phyloP scores from a whole-genome alignment of 306 rosid genomes.

The Urtica urens region DNA sequence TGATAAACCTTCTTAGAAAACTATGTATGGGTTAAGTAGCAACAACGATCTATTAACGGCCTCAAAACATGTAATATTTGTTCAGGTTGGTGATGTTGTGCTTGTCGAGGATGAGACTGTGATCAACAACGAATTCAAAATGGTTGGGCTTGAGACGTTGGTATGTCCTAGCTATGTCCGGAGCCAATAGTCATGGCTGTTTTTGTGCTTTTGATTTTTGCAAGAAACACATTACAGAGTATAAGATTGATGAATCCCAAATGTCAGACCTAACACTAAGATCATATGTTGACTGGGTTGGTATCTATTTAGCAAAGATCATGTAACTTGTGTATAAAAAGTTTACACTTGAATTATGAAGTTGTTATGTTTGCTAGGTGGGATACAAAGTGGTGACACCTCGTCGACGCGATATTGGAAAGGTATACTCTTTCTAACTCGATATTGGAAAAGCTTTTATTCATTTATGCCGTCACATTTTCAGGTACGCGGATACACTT shows the following conservation, averaged over 20 bases:
- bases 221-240: too few species aligned
- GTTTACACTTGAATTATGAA: conserved; percentile 16
- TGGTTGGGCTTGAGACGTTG: conserved; percentile 80
- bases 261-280: too few species aligned
- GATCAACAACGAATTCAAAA: conserved; percentile 51
- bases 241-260: too few species aligned
- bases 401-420: conserved; percentile 64
- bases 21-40: too few species aligned
- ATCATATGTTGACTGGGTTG: not conserved
- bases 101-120: conserved; percentile 80
- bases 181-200: too few species aligned
- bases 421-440: conserved; percentile 34
- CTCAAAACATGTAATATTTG: conserved; percentile 16
- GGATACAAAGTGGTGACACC: conserved; percentile 88
- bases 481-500: conserved; percentile 83
- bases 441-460: not conserved
- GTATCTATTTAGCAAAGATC: not conserved
- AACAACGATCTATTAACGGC: too few species aligned
- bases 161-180: conserved; percentile 27
- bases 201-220: too few species aligned
- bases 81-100: conserved; percentile 89
- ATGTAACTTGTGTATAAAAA: not conserved
- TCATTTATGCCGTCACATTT: conserved; percentile 9
- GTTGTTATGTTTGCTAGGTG: conserved; percentile 53
- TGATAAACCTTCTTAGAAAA: too few species aligned